Evolutionary conservation across 768 basidiomycete genomes (phyloP).

Genomic region (Leccinum barrowsii): DNA sequence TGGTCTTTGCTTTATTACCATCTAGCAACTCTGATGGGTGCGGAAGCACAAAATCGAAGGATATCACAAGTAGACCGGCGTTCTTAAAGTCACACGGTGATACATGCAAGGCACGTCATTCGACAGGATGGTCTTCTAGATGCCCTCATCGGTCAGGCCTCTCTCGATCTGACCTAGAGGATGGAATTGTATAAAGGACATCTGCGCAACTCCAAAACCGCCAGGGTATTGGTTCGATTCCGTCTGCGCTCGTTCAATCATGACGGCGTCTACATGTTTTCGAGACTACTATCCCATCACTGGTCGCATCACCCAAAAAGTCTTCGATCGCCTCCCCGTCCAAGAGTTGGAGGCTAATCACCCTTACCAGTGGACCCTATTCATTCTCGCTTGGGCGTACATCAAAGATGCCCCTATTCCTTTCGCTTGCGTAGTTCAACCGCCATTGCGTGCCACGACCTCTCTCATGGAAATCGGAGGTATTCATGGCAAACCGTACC

Average conservation of each 20-base stretch:
- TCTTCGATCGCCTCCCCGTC: constrained; percentile 23
- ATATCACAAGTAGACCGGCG: not conserved
- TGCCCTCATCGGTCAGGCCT: not conserved
- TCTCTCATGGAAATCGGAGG: constrained; percentile 23
- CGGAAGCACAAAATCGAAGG: not conserved
- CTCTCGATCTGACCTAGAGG: not conserved
- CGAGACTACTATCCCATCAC: constrained; percentile 19
- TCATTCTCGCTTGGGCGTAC: constrained; percentile 20
- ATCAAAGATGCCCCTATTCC: constrained; percentile 12
- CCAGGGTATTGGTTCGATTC: constrained; percentile 1
- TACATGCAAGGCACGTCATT: not conserved
- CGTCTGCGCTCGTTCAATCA: not conserved
- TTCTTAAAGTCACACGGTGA: not conserved
- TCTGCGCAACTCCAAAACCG: not conserved
- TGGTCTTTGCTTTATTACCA: not conserved
- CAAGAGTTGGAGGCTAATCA: constrained; percentile 16
- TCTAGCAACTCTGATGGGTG: not conserved
- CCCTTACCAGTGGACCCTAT: constrained; percentile 28
- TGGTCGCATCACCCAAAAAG: constrained; percentile 15
- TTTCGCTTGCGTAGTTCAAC: constrained; percentile 16
- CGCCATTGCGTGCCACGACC: not conserved
- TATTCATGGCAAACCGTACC: constrained; percentile 26
- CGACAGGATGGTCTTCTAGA: not conserved
- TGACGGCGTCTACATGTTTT: not conserved
- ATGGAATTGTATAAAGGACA: constrained; percentile 5